Evolutionary conservation across 75 land plant species (phyloP).

Genomic region (Sequoia sempervirens): DNA sequence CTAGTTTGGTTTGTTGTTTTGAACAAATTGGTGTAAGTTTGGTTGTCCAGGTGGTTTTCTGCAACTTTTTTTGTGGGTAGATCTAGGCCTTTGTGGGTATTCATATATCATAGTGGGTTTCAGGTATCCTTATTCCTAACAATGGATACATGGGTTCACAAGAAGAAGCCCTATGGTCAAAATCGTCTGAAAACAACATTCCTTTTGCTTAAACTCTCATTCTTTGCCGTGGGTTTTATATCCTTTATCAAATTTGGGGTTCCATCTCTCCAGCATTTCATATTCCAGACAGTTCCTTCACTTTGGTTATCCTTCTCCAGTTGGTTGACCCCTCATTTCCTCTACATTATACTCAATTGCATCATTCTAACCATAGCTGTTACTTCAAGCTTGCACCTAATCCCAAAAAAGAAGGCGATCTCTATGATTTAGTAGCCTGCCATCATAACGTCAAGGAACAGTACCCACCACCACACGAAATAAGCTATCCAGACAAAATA

Average conservation of each 20-base stretch:
- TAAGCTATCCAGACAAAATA: no score
- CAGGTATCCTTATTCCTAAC: background rate
- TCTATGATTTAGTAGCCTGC: background rate
- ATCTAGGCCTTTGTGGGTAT: background rate
- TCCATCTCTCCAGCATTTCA: conserved; percentile 19
- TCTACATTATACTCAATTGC: conserved; percentile 46
- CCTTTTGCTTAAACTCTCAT: background rate
- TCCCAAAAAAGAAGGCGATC: background rate
- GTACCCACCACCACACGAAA: background rate
- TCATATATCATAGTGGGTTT: background rate
- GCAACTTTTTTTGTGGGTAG: background rate
- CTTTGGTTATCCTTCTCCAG: conserved; percentile 21
- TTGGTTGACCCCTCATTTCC: conserved; percentile 46
- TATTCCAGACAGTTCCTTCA: conserved; percentile 11
- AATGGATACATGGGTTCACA: background rate
- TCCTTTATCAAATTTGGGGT: conserved; percentile 1
- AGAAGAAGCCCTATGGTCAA: background rate
- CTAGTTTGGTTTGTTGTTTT: background rate
- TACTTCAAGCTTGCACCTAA: conserved; percentile 33
- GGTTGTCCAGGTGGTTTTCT: background rate
- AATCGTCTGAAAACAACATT: conserved; percentile 1
- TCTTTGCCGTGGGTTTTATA: conserved; percentile 1
- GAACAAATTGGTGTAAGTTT: background rate
- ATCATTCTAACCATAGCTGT: conserved; percentile 57
- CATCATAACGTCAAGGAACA: background rate